These are phyloP conservation scores for Boechera retrofracta DNA, from an alignment of 345 rosid genomes.

Conservation along the genomic window DNA sequence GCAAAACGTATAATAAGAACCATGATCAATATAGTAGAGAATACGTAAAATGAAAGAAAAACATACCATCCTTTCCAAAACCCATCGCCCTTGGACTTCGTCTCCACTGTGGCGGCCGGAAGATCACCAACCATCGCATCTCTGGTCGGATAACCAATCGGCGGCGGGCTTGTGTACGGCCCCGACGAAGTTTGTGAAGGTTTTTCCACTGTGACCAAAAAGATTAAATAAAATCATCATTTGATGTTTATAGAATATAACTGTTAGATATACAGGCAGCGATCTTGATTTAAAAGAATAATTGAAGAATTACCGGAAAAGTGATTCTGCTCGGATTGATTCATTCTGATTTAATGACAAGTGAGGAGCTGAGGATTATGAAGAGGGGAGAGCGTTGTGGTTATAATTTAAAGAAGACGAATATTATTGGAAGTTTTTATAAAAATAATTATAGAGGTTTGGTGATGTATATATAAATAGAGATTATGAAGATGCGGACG, in stretches of 20 bases:
- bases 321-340: constrained; percentile 43
- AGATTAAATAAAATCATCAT: neutral
- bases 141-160: constrained; percentile 65
- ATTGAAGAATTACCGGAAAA: constrained; percentile 34
- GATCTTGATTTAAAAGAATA: neutral
- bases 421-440: constrained; percentile 1
- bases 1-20: neutral
- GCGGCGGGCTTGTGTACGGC: constrained; percentile 49
- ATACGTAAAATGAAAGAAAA: neutral
- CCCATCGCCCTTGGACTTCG: constrained; percentile 71
- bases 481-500: constrained; percentile 29
- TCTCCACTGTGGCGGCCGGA: constrained; percentile 46
- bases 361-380: constrained; percentile 17
- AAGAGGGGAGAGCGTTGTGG: constrained; percentile 18
- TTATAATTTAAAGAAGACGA: constrained; percentile 28
- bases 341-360: constrained; percentile 40
- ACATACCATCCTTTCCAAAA: constrained; percentile 80
- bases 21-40: neutral
- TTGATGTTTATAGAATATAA: neutral
- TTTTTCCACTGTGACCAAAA: constrained; percentile 38
- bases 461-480: constrained; percentile 11
- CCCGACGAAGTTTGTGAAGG: constrained; percentile 38
- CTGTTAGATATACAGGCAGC: neutral
- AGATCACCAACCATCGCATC: constrained; percentile 39
- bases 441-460: neutral